Evolutionary conservation across 352 stramenopile species (phyloP), one percentile per base, ranked within the genome.

Genomic region (Pseudoperonospora humuli): DNA sequence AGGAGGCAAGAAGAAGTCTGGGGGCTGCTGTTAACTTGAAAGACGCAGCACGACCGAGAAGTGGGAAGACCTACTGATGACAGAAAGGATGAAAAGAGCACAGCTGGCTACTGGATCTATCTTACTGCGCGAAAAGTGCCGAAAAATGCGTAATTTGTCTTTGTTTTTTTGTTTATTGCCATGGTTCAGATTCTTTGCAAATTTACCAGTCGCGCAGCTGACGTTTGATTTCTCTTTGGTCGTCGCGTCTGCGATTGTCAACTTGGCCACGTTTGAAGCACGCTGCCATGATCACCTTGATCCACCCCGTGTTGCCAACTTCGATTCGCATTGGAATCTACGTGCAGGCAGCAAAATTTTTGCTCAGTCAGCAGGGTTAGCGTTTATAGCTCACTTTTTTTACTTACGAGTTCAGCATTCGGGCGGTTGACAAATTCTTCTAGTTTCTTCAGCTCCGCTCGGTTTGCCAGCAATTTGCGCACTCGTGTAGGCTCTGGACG

Each of bases 1-100:
- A 15, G 64, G 74, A 21, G 76, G 73, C 55, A 87, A 89, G 64
- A 86, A 87, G 61, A 92, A 89, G 64, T 70, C 75, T 32, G 64
- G 76, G 27, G 80, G 74, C 52, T 92, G 79, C 67, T 92, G 84
- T 67, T 81, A 67, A 42, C n/a, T 37, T 3, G 20, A 28, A 15
- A 20, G 31, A 36, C 29, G 27, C 26, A 19, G 18, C 36, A 34
- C 35, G 27, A 38, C 23, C 58, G 9, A n/a, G 43, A 32, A 19
- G 39, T 20, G 41, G 45, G 54, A 33, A 15, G 26, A 45, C 25
- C 32, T 49, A 38, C 14, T 21, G 13, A 45, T 18, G 20, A 48
- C 33, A 46, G 29, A 35, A 54, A n/a, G 24, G 34, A 50, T 7
- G 24, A 37, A 39, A 46, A 35, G 46, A 51, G 46, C 29, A 25